Conservation (phyloP, 2,329 filamentous ascomycete species). For the Aspergillus awamori region DNA sequence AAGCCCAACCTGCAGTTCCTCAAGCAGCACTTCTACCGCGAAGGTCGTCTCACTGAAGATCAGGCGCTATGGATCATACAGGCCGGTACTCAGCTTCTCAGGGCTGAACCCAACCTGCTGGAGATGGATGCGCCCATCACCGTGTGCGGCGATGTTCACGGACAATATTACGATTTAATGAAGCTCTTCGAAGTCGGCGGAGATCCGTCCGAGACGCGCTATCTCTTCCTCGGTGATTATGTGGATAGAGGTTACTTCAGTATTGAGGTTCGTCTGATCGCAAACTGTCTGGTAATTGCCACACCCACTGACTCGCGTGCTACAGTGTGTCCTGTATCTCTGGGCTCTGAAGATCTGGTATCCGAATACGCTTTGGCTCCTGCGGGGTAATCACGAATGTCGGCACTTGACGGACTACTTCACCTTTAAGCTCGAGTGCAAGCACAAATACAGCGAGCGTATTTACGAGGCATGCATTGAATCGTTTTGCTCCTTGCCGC, state of each 20-base stretch:
- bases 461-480: constrained; percentile 99
- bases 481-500: constrained; percentile 89
- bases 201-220: constrained; percentile 92
- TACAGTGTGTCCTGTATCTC: constrained; percentile 88
- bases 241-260: constrained; percentile 98
- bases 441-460: constrained; percentile 97
- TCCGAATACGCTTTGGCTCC: constrained; percentile 92
- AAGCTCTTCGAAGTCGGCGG: constrained; percentile 98
- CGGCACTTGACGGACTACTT: constrained; percentile 99
- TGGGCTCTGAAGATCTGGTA: constrained; percentile 99
- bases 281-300: not conserved
- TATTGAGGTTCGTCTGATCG: constrained; percentile 68
- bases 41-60: constrained; percentile 94
- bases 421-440: constrained; percentile 99
- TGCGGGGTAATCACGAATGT: constrained; percentile 98
- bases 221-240: constrained; percentile 96
- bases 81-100: constrained; percentile 83
- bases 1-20: constrained; percentile 94
- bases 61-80: constrained; percentile 95
- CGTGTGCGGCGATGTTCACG: constrained; percentile 96
- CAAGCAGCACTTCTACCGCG: constrained; percentile 97
- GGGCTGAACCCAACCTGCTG: constrained; percentile 88
- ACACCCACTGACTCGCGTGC: constrained; percentile 12
- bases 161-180: constrained; percentile 99
- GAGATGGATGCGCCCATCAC: constrained; percentile 99